A percentile compares a stretch with the other conserved stretches of the same genome.
phyloP scores from a whole-genome alignment of 768 basidiomycete species.

The Lactarius deliciosus region DNA sequence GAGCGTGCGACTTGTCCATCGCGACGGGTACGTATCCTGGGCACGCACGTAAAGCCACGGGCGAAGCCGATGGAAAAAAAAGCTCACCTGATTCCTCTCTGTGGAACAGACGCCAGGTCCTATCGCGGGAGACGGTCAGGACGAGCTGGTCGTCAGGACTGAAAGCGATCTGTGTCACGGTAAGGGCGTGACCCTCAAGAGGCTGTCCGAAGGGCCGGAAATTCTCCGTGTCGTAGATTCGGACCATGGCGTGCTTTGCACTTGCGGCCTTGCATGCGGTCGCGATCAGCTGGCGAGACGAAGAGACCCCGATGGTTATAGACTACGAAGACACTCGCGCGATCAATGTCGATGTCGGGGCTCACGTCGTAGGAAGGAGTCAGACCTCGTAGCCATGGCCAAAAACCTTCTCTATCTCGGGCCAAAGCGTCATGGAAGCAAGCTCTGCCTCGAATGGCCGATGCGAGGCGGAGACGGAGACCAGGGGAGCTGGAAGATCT shows the following conservation, averaged over 20 bases:
- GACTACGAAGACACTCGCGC: constrained; percentile 47
- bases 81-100: constrained; percentile 43
- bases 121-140: constrained; percentile 86
- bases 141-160: constrained; percentile 79
- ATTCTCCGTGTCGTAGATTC: constrained; percentile 70
- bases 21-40: constrained; percentile 60
- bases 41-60: constrained; percentile 9
- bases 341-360: neutral
- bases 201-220: constrained; percentile 73
- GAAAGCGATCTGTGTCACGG: constrained; percentile 88
- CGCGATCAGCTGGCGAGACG: constrained; percentile 66
- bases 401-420: constrained; percentile 94
- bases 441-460: constrained; percentile 92
- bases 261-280: constrained; percentile 90
- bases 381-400: constrained; percentile 95
- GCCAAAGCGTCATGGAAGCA: constrained; percentile 88
- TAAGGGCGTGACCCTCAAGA: constrained; percentile 80
- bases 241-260: constrained; percentile 85
- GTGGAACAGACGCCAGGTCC: constrained; percentile 86
- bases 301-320: constrained; percentile 76
- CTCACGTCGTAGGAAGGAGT: neutral
- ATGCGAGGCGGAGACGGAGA: constrained; percentile 31
- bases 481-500: constrained; percentile 29
- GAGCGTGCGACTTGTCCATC: constrained; percentile 79
- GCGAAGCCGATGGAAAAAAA: neutral